A percentile compares a stretch with the other conserved stretches of the same genome.
These are phyloP conservation scores for Prunus mira DNA, from an alignment of 306 rosid genomes.

Conservation along the genomic window DNA sequence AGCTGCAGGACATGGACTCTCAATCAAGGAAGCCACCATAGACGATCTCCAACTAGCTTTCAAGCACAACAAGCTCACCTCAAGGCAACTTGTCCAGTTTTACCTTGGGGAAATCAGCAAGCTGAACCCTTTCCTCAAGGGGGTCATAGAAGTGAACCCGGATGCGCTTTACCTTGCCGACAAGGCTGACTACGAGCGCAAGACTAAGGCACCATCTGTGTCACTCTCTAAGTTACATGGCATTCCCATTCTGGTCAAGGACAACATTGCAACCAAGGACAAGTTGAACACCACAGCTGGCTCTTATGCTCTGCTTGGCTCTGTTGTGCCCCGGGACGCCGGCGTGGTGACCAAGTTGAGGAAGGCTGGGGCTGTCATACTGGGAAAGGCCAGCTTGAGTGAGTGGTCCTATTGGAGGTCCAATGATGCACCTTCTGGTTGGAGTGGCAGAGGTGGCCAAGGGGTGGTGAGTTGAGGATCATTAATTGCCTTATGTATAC, in stretches of 20 bases:
- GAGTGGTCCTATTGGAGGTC: conserved; percentile 53
- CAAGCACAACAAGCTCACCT: conserved; percentile 32
- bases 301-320: conserved; percentile 59
- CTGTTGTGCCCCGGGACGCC: conserved; percentile 61
- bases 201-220: background rate
- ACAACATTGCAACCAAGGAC: conserved; percentile 50
- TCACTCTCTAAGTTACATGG: conserved; percentile 44
- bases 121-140: conserved; percentile 48
- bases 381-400: conserved; percentile 54
- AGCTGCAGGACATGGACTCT: conserved; percentile 18
- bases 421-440: conserved; percentile 14
- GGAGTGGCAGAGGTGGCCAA: conserved; percentile 60
- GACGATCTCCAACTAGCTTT: conserved; percentile 53
- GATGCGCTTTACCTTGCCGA: conserved; percentile 56
- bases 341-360: conserved; percentile 51
- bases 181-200: conserved; percentile 48
- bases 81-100: conserved; percentile 43
- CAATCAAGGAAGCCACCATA: conserved; percentile 48
- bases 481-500: background rate
- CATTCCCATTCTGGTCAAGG: conserved; percentile 60
- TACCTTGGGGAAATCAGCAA: conserved; percentile 38
- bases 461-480: conserved; percentile 37
- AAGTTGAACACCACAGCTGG: conserved; percentile 55
- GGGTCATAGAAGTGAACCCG: conserved; percentile 68
- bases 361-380: conserved; percentile 49